Percentiles rank a stretch among this genome's conserved stretches.
phyloP scores from a whole-genome alignment of 371 early-diverging fungal genomes.

The Apophysomyces variabilis region DNA sequence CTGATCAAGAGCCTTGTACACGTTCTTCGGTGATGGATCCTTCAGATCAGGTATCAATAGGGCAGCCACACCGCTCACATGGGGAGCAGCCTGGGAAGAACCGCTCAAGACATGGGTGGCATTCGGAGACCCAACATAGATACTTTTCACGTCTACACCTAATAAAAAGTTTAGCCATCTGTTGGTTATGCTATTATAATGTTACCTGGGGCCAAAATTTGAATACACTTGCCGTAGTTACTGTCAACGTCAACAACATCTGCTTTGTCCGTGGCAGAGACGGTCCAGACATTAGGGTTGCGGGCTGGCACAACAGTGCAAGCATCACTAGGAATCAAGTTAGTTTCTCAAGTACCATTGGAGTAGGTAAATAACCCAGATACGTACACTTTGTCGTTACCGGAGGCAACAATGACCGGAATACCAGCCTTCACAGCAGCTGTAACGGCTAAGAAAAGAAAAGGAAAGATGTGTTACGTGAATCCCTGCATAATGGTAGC shows the following conservation, averaged over 20 bases:
- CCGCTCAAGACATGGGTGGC: slow-evolving; percentile 67
- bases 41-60: slow-evolving; percentile 28
- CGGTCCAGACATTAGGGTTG: slow-evolving; percentile 64
- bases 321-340: slow-evolving; percentile 46
- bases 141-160: slow-evolving; percentile 41
- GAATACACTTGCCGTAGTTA: slow-evolving; percentile 65
- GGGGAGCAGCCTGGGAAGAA: slow-evolving; percentile 83
- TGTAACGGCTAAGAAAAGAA: slow-evolving; percentile 39
- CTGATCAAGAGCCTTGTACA: slow-evolving; percentile 29
- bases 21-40: slow-evolving; percentile 28
- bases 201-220: slow-evolving; percentile 62
- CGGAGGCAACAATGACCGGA: slow-evolving; percentile 79
- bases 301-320: slow-evolving; percentile 75
- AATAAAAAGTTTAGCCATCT: background rate
- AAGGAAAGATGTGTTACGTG: slow-evolving; percentile 1
- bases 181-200: background rate
- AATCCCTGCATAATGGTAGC: background rate
- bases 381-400: slow-evolving; percentile 52
- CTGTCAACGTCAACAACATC: slow-evolving; percentile 57
- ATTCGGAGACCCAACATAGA: slow-evolving; percentile 36
- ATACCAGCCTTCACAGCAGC: slow-evolving; percentile 54
- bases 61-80: slow-evolving; percentile 81
- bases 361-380: background rate
- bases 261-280: slow-evolving; percentile 62
- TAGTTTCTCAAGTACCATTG: background rate